Conservation (phyloP, 371 early-diverging fungal species). For the Apophysomyces sp. region DNA sequence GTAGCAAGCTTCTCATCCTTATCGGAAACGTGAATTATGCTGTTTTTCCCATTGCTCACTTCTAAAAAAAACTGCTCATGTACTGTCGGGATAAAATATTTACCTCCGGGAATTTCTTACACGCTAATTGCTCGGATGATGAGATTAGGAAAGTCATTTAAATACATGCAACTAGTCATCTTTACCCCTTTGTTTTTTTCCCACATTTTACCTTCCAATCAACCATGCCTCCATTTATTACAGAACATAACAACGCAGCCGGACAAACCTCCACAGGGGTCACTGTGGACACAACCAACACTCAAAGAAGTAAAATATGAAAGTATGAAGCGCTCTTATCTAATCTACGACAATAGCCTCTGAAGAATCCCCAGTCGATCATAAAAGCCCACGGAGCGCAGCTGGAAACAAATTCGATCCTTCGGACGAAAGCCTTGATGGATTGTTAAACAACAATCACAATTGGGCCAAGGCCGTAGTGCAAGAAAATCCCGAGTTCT, state of each 20-base stretch:
- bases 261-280: background rate
- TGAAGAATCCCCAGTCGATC: background rate
- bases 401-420: slow-evolving; percentile 27
- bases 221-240: background rate
- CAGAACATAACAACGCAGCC: background rate
- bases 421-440: slow-evolving; percentile 21
- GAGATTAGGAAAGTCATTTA: too few relatives aligned
- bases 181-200: background rate
- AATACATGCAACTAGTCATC: background rate
- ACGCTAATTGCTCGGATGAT: background rate
- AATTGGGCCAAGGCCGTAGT: slow-evolving; percentile 39
- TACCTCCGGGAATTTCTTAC: too few relatives aligned
- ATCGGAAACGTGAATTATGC: too few relatives aligned
- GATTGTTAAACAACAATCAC: slow-evolving; percentile 31
- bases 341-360: slow-evolving; percentile 2
- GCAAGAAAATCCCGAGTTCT: slow-evolving; percentile 38
- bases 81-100: too few relatives aligned
- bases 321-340: slow-evolving; percentile 31
- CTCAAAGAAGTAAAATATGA: slow-evolving; percentile 41
- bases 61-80: too few relatives aligned
- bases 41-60: too few relatives aligned
- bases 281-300: background rate
- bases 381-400: background rate
- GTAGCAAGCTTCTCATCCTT: too few relatives aligned
- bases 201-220: background rate